Evolutionary conservation across 345 rosid species (phyloP).

Genomic region (Dovyalis caffra): DNA sequence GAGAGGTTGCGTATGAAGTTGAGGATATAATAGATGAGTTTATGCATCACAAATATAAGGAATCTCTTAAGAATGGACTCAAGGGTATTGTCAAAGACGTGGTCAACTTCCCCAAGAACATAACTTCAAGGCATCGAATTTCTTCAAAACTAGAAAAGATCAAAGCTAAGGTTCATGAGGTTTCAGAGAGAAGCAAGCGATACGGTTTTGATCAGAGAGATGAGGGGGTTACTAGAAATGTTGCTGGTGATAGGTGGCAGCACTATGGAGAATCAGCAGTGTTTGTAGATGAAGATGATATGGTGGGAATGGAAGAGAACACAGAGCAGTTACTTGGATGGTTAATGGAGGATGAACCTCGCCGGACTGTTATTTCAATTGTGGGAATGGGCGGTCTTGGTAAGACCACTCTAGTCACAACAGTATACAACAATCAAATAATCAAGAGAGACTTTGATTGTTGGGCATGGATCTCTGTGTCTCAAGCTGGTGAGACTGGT

Average conservation of each 20-base stretch:
- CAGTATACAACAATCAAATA: slow-evolving; percentile 16
- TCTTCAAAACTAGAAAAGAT: slow-evolving; percentile 16
- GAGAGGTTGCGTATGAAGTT: slow-evolving; percentile 29
- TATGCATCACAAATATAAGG: slow-evolving; percentile 10
- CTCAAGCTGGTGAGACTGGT: slow-evolving; percentile 9
- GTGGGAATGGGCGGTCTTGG: slow-evolving; percentile 38
- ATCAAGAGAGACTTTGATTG: slow-evolving; percentile 16
- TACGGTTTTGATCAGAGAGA: slow-evolving; percentile 21
- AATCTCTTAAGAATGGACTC: slow-evolving; percentile 3
- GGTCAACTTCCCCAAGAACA: slow-evolving; percentile 16
- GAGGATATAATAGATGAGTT: slow-evolving; percentile 33
- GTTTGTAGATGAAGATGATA: slow-evolving; percentile 31
- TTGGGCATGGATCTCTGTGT: slow-evolving; percentile 34
- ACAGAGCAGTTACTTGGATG: slow-evolving; percentile 15
- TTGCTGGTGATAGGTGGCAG: slow-evolving; percentile 5
- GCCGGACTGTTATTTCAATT: slow-evolving; percentile 26
- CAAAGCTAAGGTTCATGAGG: slow-evolving; percentile 25
- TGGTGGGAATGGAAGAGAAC: slow-evolving; percentile 31
- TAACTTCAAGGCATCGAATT: slow-evolving; percentile 13
- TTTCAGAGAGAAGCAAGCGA: slow-evolving; percentile 26
- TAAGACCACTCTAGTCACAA: slow-evolving; percentile 36
- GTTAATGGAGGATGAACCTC: slow-evolving; percentile 21
- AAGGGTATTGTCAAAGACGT: slow-evolving; percentile 15
- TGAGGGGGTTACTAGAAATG: slow-evolving; percentile 8
- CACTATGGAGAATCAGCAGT: slow-evolving; percentile 21